These are phyloP conservation scores for Dothideomycetes sp. DNA, from an alignment of 2,329 filamentous ascomycete species.

Conservation along the genomic window DNA sequence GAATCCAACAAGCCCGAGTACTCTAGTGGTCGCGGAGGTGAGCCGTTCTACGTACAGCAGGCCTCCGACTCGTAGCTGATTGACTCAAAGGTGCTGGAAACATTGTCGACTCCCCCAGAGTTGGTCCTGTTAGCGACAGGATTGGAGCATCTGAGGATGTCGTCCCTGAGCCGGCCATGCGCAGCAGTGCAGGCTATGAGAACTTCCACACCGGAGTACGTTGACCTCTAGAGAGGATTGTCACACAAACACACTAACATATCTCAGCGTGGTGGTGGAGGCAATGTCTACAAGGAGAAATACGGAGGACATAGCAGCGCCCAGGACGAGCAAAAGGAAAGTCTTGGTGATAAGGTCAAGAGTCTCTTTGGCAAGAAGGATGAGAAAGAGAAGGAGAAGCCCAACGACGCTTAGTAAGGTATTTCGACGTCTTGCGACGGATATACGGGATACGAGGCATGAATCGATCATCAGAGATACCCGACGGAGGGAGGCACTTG, in stretches of 20 bases:
- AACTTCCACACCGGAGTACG: constrained; percentile 41
- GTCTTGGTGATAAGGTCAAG: constrained; percentile 38
- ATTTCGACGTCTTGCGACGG: too few species aligned
- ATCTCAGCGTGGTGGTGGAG: constrained; percentile 34
- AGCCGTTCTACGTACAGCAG: background rate
- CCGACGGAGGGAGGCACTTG: background rate
- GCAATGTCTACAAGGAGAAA: constrained; percentile 40
- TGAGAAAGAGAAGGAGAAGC: background rate
- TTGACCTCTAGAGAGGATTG: background rate
- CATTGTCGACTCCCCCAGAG: constrained; percentile 29
- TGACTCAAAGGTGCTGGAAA: constrained; percentile 31
- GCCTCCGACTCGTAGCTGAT: background rate
- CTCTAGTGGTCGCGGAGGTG: constrained; percentile 28
- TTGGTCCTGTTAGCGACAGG: constrained; percentile 18
- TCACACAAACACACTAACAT: background rate
- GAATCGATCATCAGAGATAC: constrained; percentile 10
- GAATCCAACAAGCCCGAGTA: constrained; percentile 30
- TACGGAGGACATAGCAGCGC: constrained; percentile 36
- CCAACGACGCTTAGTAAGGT: too few species aligned
- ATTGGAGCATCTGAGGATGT: constrained; percentile 30
- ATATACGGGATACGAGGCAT: constrained; percentile 1
- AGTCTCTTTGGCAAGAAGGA: constrained; percentile 23
- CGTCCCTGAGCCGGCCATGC: constrained; percentile 36
- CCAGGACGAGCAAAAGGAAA: constrained; percentile 24
- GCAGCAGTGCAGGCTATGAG: constrained; percentile 27